These are phyloP conservation scores for Marchantia paleacea DNA, from an alignment of 225 moss, liverwort and hornwort genomes.

Conservation along the genomic window DNA sequence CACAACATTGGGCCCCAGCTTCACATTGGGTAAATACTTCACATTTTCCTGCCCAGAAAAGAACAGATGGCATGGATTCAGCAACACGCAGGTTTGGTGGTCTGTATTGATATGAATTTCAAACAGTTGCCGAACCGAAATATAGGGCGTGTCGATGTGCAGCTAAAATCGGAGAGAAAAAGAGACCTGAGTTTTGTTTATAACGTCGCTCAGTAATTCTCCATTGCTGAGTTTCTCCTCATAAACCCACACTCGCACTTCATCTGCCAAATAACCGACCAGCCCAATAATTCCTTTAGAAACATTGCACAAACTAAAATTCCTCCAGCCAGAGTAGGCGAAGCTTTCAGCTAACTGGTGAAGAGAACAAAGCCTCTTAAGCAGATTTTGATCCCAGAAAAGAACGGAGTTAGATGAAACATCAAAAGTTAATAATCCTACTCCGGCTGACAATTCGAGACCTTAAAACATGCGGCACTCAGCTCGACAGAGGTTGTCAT, in stretches of 20 bases:
- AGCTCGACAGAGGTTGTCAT: too few relatives aligned
- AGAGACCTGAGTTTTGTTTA: constrained; percentile 59
- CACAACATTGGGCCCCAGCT: constrained; percentile 58
- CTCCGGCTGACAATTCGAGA: too few relatives aligned
- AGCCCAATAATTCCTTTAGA: background rate
- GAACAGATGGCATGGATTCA: background rate
- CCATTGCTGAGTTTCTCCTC: constrained; percentile 64
- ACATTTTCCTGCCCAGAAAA: constrained; percentile 51
- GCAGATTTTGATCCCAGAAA: too few relatives aligned
- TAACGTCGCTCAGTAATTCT: constrained; percentile 52
- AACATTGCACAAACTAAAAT: too few relatives aligned
- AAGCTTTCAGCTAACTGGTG: too few relatives aligned
- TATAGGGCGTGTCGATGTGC: background rate
- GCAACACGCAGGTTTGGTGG: background rate
- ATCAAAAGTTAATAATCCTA: too few relatives aligned
- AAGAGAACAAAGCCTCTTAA: too few relatives aligned
- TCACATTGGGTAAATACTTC: constrained; percentile 66
- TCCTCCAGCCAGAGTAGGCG: too few relatives aligned
- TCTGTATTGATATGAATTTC: background rate
- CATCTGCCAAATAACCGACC: constrained; percentile 36
- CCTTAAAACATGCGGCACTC: too few relatives aligned
- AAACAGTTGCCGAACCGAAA: background rate
- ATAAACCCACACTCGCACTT: constrained; percentile 72
- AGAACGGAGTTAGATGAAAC: too few relatives aligned
- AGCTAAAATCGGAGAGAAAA: background rate